Percentiles rank a stretch among this genome's conserved stretches.
Evolutionary conservation across 768 basidiomycete species (phyloP).

Genomic region (Hydnomerulius pinastri): DNA sequence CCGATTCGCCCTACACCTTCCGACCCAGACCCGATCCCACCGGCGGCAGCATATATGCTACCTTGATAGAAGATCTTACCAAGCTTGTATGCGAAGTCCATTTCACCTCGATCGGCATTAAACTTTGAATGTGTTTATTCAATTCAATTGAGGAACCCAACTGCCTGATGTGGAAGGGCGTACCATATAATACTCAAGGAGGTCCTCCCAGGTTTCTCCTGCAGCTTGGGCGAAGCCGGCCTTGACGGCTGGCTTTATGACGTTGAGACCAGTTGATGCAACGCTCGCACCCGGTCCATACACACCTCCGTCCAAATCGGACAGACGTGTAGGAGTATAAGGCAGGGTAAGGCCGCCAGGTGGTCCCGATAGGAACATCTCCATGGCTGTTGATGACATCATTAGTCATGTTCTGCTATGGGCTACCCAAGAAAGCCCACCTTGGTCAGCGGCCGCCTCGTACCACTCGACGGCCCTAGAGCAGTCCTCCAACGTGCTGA

Average conservation of each 20-base stretch:
- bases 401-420: neutral
- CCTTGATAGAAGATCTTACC: conserved; percentile 98
- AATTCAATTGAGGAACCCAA: neutral
- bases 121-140: conserved; percentile 57
- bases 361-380: conserved; percentile 78
- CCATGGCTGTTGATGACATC: conserved; percentile 59
- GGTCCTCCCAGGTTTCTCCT: conserved; percentile 93
- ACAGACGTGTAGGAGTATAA: conserved; percentile 76
- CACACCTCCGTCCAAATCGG: conserved; percentile 90
- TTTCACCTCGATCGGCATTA: conserved; percentile 91
- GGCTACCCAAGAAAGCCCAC: conserved; percentile 37
- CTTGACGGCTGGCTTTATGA: conserved; percentile 73
- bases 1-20: conserved; percentile 92
- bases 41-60: conserved; percentile 77
- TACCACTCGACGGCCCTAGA: conserved; percentile 86
- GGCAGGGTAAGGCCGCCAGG: conserved; percentile 89
- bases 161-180: conserved; percentile 15
- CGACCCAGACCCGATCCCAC: conserved; percentile 84
- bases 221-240: conserved; percentile 82
- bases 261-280: conserved; percentile 81
- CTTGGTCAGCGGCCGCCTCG: conserved; percentile 83
- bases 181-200: conserved; percentile 90
- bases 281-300: conserved; percentile 95
- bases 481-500: conserved; percentile 88
- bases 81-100: conserved; percentile 85